Evolutionary conservation across 2,329 filamentous ascomycete genomes (phyloP), one percentile per base, ranked within the genome.

Genomic region (Neodidymelliopsis sp.): DNA sequence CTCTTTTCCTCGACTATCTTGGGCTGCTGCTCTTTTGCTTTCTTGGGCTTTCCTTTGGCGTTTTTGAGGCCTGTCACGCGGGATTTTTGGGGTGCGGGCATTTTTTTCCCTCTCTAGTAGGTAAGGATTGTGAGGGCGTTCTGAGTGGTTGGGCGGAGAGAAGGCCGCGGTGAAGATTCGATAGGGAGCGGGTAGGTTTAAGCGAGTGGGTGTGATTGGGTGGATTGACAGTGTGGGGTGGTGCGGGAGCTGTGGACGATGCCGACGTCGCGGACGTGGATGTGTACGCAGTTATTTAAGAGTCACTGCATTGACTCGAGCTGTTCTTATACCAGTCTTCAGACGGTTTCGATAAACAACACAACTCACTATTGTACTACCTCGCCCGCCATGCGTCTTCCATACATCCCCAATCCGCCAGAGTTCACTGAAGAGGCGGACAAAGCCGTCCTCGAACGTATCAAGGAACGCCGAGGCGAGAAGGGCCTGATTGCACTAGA

Each of bases 401-500:
- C 77, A 28, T 84, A 84, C 68, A 74, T 81, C 33, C 61, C 74
- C 42, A 75, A 83, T 53, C 78, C 80, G 2, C 79, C 80, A 8
- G 62, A 73, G 35, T 79, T 79, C 56, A 65, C 61, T 15, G 74
- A 72, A 20, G 60, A 73, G 28, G 75, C 78, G 27, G 80, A 83
- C 59, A 74, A 79, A 52, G 75, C 74, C 16, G 76, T 83, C 23
- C 74, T 82, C 30, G 70, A 77, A 38, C 75, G 78, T 28, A 75
- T 84, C 9, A 75, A 79, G 62, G 74, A 77, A 36, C 76, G 81
- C 45, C 73, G 81, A 53, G 80, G 78, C 19, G 73, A 76, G 15
- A 74, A 74, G 31, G 75, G 74, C 2, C 73, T 84, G 19, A 74
- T 82, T 29, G 76, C 79, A 5, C 75, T 84, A 8, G 81, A 84